Evolutionary conservation across 2,329 filamentous ascomycete genomes (phyloP).

Genomic region (Lojkania enalia): DNA sequence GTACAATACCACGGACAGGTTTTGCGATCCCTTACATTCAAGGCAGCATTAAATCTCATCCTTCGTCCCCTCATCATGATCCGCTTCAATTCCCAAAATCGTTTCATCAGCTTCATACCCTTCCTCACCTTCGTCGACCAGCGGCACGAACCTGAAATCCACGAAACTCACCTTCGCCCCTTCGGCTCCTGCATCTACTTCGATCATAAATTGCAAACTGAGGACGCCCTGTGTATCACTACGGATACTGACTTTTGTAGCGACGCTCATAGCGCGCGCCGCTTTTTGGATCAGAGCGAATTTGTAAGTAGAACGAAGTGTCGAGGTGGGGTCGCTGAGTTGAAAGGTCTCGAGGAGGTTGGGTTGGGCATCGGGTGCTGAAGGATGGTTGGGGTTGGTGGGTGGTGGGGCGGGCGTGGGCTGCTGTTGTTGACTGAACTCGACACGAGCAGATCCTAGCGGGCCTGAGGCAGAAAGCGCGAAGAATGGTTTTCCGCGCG

Average conservation of each 20-base stretch:
- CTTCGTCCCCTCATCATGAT: not conserved
- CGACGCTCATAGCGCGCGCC: constrained; percentile 87
- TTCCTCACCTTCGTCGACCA: constrained; percentile 62
- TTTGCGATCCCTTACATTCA: too few relatives aligned
- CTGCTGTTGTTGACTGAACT: constrained; percentile 54
- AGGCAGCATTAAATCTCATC: too few relatives aligned
- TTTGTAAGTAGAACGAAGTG: constrained; percentile 69
- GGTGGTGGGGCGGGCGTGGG: constrained; percentile 13
- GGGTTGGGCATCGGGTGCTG: constrained; percentile 9
- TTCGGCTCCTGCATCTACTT: constrained; percentile 73
- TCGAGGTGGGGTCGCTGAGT: constrained; percentile 48
- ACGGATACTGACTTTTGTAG: constrained; percentile 88
- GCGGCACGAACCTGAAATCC: constrained; percentile 81
- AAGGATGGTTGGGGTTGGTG: constrained; percentile 20
- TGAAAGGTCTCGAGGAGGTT: constrained; percentile 73
- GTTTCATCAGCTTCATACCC: constrained; percentile 32
- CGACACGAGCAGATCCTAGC: constrained; percentile 63
- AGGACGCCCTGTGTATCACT: constrained; percentile 88
- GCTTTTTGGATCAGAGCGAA: constrained; percentile 86
- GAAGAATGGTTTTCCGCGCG: constrained; percentile 62
- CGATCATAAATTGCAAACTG: constrained; percentile 95
- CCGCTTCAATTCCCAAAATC: constrained; percentile 9
- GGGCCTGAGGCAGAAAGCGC: constrained; percentile 68
- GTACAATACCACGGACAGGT: too few relatives aligned
- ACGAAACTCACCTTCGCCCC: constrained; percentile 73